These are phyloP conservation scores for Naumovozyma dairenensis DNA, from an alignment of 805 yeast species.

Conservation along the genomic window DNA sequence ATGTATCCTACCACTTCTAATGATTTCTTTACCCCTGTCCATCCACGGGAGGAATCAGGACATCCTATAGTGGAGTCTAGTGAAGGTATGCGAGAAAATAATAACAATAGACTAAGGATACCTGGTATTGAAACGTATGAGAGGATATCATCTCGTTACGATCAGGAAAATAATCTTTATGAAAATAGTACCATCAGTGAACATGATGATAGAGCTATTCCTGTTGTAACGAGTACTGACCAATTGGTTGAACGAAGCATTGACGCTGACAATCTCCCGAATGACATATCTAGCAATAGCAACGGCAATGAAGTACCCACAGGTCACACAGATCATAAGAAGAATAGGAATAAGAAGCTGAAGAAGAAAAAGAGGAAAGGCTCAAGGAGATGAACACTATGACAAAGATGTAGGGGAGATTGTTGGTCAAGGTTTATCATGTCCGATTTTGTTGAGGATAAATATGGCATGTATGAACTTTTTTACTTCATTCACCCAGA, in stretches of 20 bases:
- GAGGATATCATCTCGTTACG: conserved; percentile 28
- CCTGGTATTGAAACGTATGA: conserved; percentile 18
- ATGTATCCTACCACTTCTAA: conserved; percentile 50
- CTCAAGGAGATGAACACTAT: conserved; percentile 7
- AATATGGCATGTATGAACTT: too few species aligned
- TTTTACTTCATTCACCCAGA: too few species aligned
- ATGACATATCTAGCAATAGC: too few species aligned
- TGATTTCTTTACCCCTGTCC: conserved; percentile 19
- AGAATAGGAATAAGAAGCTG: conserved; percentile 11
- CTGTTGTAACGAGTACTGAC: too few species aligned
- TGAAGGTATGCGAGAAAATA: not conserved
- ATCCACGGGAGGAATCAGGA: conserved; percentile 1
- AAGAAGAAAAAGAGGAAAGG: too few species aligned
- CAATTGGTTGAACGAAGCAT: too few species aligned
- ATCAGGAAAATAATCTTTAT: conserved; percentile 10
- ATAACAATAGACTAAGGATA: not conserved
- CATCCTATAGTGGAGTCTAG: not conserved
- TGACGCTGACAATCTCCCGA: too few species aligned
- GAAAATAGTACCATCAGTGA: not conserved
- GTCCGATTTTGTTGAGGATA: too few species aligned
- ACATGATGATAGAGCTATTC: not conserved
- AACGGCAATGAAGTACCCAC: not conserved
- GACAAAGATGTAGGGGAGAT: not conserved
- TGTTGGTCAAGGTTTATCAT: too few species aligned
- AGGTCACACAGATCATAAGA: conserved; percentile 5